phyloP scores from a whole-genome alignment of 192 early-diverging fungal species.

The Dissophora globulifera region DNA sequence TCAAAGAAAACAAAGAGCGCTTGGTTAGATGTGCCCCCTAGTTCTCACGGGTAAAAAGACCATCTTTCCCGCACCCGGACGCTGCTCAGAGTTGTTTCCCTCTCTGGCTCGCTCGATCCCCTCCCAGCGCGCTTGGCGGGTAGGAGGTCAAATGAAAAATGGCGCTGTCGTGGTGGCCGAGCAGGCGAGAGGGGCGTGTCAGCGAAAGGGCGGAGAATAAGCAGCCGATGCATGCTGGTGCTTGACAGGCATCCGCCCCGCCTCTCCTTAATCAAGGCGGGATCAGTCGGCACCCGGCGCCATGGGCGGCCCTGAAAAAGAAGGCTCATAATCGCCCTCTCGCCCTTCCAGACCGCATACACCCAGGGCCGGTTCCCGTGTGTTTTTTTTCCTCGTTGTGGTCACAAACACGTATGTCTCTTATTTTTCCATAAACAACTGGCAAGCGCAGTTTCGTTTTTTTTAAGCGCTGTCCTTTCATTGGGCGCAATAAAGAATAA shows the following conservation, averaged over 20 bases:
- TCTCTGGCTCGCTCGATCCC: too few species aligned
- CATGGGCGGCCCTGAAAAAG: neutral
- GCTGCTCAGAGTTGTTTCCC: too few species aligned
- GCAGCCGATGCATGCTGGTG: too few species aligned
- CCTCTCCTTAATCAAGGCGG: too few species aligned
- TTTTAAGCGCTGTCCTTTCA: conserved; percentile 27
- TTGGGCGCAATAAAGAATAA: conserved; percentile 40
- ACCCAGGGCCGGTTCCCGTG: conserved; percentile 39
- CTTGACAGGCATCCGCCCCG: too few species aligned
- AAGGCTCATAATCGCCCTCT: neutral
- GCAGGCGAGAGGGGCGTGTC: too few species aligned
- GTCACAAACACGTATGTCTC: conserved; percentile 30
- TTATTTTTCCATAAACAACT: conserved; percentile 19
- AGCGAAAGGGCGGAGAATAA: too few species aligned
- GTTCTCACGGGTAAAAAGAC: conserved; percentile 48
- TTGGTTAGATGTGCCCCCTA: conserved; percentile 15
- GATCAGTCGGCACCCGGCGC: too few species aligned
- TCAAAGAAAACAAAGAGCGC: conserved; percentile 3
- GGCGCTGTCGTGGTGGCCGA: too few species aligned
- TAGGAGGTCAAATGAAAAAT: too few species aligned
- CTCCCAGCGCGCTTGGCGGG: too few species aligned
- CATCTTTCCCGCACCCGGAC: conserved; percentile 4
- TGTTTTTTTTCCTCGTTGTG: conserved; percentile 38
- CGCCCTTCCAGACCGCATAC: neutral
- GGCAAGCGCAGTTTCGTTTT: conserved; percentile 36